Percentiles rank a stretch among this genome's conserved stretches.
Conservation (phyloP, 345 rosid genomes). For the Triadica sebifera region DNA sequence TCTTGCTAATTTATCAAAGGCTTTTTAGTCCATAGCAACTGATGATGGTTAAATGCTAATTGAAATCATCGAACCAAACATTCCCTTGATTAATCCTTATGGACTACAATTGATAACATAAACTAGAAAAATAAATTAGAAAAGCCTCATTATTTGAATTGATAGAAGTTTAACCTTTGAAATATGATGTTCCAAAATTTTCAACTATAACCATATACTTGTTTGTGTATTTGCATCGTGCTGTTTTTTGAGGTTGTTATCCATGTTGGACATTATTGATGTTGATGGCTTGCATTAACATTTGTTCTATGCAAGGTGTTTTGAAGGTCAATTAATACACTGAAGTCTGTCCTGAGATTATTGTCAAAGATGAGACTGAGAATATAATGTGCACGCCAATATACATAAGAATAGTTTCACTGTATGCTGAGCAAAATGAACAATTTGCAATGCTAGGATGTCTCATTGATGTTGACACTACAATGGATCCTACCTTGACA, state of each 20-base stretch:
- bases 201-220: too few relatives aligned
- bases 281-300: background rate
- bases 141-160: too few relatives aligned
- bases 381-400: constrained; percentile 88
- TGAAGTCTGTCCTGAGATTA: constrained; percentile 91
- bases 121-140: too few relatives aligned
- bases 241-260: too few relatives aligned
- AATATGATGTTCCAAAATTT: too few relatives aligned
- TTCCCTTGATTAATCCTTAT: background rate
- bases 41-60: background rate
- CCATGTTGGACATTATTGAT: background rate
- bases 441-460: constrained; percentile 99
- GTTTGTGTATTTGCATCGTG: background rate
- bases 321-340: constrained; percentile 77
- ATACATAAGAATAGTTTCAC: constrained; percentile 74
- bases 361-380: constrained; percentile 77
- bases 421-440: constrained; percentile 87
- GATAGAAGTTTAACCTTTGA: too few relatives aligned
- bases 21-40: background rate
- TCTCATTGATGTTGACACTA: constrained; percentile 92
- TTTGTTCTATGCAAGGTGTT: constrained; percentile 63
- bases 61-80: background rate
- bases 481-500: constrained; percentile 96
- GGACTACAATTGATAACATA: background rate
- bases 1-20: too few relatives aligned